Percentiles rank a stretch among this genome's conserved stretches.
phyloP scores from a whole-genome alignment of 306 rosid genomes.

The Quercus variabilis region DNA sequence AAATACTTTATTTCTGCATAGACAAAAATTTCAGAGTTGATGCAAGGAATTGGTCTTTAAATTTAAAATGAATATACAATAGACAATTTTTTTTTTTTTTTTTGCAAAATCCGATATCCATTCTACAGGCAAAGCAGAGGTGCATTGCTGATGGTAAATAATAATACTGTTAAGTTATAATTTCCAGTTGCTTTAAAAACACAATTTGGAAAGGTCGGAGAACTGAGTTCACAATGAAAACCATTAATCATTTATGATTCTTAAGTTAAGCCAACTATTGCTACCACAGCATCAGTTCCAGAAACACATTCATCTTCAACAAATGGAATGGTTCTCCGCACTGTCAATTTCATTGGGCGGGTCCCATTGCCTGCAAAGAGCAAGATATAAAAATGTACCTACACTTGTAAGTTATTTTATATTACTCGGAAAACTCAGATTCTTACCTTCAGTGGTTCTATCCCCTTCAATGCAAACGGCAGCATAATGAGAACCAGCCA shows the following conservation, averaged over 20 bases:
- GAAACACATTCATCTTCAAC: constrained; percentile 72
- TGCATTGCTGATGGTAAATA: not conserved
- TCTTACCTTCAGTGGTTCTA: constrained; percentile 38
- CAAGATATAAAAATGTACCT: constrained; percentile 4
- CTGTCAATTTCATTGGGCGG: constrained; percentile 43
- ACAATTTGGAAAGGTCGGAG: not conserved
- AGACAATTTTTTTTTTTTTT: not conserved
- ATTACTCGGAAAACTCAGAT: constrained; percentile 1
- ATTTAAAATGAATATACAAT: not conserved
- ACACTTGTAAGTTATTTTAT: constrained; percentile 4
- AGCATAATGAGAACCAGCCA: constrained; percentile 78
- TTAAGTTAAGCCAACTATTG: constrained; percentile 41
- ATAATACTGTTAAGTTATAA: not conserved
- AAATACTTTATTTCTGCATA: not conserved
- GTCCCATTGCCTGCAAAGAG: constrained; percentile 41
- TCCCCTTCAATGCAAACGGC: constrained; percentile 70
- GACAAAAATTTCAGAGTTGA: not conserved
- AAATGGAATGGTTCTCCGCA: constrained; percentile 72
- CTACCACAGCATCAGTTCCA: constrained; percentile 40
- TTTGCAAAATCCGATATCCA: not conserved
- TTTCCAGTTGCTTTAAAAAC: not conserved
- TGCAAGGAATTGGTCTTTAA: not conserved
- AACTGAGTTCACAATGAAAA: not conserved
- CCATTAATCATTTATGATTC: constrained; percentile 7
- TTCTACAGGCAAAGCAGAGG: not conserved